Evolutionary conservation across 2,329 filamentous ascomycete species (phyloP).

Genomic region (Pyrenophora seminiperda): DNA sequence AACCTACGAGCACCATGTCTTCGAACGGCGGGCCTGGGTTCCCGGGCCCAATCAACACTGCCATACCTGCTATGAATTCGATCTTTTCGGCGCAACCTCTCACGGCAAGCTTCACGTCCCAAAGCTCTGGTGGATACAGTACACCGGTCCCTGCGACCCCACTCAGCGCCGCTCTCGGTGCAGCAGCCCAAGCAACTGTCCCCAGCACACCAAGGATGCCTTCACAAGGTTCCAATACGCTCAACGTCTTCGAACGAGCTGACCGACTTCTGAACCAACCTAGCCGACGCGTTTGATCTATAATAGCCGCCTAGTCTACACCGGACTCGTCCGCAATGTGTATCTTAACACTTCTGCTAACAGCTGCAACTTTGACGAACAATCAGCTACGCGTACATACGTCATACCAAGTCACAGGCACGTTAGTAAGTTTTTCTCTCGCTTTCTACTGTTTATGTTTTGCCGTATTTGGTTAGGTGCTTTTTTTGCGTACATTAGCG

Average conservation of each 20-base stretch:
- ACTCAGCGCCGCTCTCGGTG: constrained; percentile 84
- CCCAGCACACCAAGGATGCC: constrained; percentile 60
- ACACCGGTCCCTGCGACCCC: constrained; percentile 79
- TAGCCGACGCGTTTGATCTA: constrained; percentile 33
- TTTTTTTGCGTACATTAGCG: constrained; percentile 14
- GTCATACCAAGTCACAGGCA: not conserved
- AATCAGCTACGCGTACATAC: not conserved
- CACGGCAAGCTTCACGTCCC: constrained; percentile 33
- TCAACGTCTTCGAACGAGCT: constrained; percentile 46
- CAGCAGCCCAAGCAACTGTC: constrained; percentile 87
- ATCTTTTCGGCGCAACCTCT: constrained; percentile 36
- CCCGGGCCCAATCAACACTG: constrained; percentile 46
- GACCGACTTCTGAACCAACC: constrained; percentile 42
- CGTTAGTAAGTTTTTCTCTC: not conserved
- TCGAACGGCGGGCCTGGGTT: constrained; percentile 34
- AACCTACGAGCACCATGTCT: constrained; percentile 32
- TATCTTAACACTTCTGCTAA: not conserved
- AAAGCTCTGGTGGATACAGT: constrained; percentile 53
- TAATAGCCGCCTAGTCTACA: not conserved
- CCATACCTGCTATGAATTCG: constrained; percentile 38
- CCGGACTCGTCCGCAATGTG: not conserved
- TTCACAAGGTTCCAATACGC: constrained; percentile 31
- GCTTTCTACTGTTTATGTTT: not conserved
- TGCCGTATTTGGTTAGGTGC: not conserved
- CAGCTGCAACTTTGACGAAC: not conserved